Evolutionary conservation across 768 basidiomycete genomes (phyloP).

Genomic region (Dentipellis fragilis): DNA sequence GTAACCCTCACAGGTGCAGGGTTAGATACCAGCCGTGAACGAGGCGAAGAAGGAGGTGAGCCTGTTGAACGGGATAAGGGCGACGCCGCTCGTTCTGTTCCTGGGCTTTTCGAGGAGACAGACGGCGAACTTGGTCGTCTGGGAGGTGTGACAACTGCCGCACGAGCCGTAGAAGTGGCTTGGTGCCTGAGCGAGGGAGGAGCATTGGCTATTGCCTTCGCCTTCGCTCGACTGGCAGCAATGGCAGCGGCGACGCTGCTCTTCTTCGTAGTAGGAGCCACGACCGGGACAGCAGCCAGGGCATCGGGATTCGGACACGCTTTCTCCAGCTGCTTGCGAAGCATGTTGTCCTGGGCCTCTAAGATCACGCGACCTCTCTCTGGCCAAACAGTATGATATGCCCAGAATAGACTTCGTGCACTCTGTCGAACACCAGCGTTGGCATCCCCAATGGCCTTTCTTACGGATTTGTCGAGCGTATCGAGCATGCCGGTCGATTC

Average conservation of each 20-base stretch:
- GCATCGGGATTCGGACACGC: constrained; percentile 55
- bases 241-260: constrained; percentile 78
- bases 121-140: constrained; percentile 30
- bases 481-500: constrained; percentile 65
- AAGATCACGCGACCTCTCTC: constrained; percentile 56
- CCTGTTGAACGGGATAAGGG: constrained; percentile 12
- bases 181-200: constrained; percentile 76
- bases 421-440: constrained; percentile 73
- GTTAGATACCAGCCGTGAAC: constrained; percentile 13
- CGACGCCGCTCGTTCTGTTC: constrained; percentile 14
- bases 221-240: constrained; percentile 84
- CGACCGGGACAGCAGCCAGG: constrained; percentile 25
- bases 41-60: constrained; percentile 10
- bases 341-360: constrained; percentile 53
- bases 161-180: constrained; percentile 62
- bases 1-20: constrained; percentile 13
- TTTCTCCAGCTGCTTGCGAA: constrained; percentile 81
- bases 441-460: constrained; percentile 64
- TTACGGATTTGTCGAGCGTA: constrained; percentile 61
- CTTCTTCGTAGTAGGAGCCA: constrained; percentile 56
- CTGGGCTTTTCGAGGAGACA: constrained; percentile 18
- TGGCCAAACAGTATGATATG: constrained; percentile 66
- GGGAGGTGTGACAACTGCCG: constrained; percentile 23
- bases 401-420: constrained; percentile 71
- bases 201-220: constrained; percentile 72